Base-by-base conservation (phyloP, 2,329 filamentous ascomycete genomes). In the Dothideomycetes sp. region DNA sequence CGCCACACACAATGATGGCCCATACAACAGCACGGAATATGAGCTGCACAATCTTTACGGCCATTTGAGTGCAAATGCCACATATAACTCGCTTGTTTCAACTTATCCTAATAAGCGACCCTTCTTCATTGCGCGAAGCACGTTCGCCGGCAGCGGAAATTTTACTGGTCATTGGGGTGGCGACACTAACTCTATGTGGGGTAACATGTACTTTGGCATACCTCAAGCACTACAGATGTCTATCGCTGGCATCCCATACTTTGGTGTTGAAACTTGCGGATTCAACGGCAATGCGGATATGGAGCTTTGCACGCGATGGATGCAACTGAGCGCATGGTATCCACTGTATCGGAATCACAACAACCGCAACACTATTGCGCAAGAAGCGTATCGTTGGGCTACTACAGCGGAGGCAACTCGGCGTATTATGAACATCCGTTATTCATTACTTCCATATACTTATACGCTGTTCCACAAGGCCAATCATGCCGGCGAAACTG, bases 391-490 rank as follows among this genome's bases (percentile, higher is more conserved):
- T 41, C 44, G 49, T 5, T 56, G 53, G 53, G 38, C 49, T 1
- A 46, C 45, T 2, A 49, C 47, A 2, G 49, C 51, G 7, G 52
- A 51, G 17, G 43, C 51, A 2, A 53, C 52, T 0, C 45, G 49
- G 14, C 45, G 47, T 9, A 49, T 50, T 36, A 54, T 53, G 52
- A 47, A 50, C 31, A 49, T 54, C 19, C 48, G 52, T n/a, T 53
- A 52, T 38, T 45, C 41, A 3, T 40, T 54, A 19, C 46, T 53
- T 4, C 49, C 51, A 0, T 54, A 54, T 43, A 48, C 43, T 4
- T 53, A 54, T 38, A 54, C 51, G 4, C 46, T 54, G n/a, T 54
- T 54, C 46, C 46, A 52, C 44, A 12, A 45, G 10, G 52, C 51
- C 9, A 46, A 53, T 34, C 30, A 34, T 16, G 38, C 45, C 3